Percentiles rank a stretch among this genome's conserved stretches.
phyloP scores from a whole-genome alignment of 2,329 filamentous ascomycete species.

The Pyricularia pennisetigena region DNA sequence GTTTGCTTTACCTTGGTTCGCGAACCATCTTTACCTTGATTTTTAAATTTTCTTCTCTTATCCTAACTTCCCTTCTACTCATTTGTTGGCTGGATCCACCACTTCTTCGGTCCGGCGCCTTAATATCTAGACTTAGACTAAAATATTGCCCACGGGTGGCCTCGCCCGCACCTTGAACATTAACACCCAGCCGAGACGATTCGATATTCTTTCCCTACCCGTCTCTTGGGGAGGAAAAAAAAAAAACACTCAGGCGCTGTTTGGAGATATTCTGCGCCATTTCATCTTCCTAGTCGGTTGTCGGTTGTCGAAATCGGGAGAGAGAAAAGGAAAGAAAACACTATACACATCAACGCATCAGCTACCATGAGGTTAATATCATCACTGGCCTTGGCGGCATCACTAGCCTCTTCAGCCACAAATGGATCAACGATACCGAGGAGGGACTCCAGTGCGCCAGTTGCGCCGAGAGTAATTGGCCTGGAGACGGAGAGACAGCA shows the following conservation, averaged over 20 bases:
- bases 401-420: slow-evolving; percentile 14
- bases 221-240: too few species aligned
- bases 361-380: slow-evolving; percentile 24
- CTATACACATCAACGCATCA: neutral
- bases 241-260: neutral
- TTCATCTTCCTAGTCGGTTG: neutral
- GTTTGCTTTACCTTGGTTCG: neutral
- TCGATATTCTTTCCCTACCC: neutral
- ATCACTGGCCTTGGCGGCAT: slow-evolving; percentile 19
- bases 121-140: neutral
- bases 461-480: slow-evolving; percentile 31
- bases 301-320: neutral
- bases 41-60: neutral
- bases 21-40: neutral
- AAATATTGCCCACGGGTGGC: neutral
- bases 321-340: neutral
- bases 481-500: slow-evolving; percentile 31
- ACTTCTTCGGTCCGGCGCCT: neutral
- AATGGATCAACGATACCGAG: slow-evolving; percentile 19
- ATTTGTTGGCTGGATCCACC: neutral
- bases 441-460: slow-evolving; percentile 14
- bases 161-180: neutral
- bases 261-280: neutral
- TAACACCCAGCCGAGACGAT: neutral
- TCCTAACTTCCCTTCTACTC: neutral